Evolutionary conservation across 306 rosid genomes (phyloP), one percentile per base, ranked within the genome.

Genomic region (Aeschynomene evenia): DNA sequence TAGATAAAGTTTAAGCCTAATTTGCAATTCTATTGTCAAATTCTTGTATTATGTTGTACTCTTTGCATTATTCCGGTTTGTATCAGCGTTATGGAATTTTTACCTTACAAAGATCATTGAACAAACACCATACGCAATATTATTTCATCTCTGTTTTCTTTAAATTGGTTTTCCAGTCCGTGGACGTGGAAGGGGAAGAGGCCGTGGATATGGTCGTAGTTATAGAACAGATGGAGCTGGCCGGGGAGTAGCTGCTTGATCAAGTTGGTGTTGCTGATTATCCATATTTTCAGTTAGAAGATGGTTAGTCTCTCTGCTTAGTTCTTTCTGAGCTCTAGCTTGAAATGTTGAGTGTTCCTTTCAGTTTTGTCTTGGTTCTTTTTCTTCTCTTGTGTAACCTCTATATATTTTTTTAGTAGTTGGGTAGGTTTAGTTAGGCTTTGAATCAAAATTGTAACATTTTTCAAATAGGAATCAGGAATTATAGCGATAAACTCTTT

Each of bases 171-270:
- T 69, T 68, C 79, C 58, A 87, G 90, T 92, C 28, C 86, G 86
- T 3, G 96, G 85, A 6, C 95, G 86, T 46, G 94, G 94, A 59
- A 80, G 96, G 84, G 93, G 93, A 49, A 81, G 96, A 81, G 87
- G 88, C 10, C 77, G 86, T 50, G 95, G 91, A 2, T 84, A 80
- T 42, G 95, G 95, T 8, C 88, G 80, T 43, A 48, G 22, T 63
- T 54, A 49, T 21, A 76, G 82, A 71, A 61, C 78, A 3, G 86
- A 85, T 28, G 86, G 82, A 61, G 81, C 66, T 3, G 86, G 69
- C 40, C 80, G 80, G 45, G 96, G 82, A 72, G 85, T 59, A 11
- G 87, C 85, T 72, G 84, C 85, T 56, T 91, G 84, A 86, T 75
- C 52, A 42, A 59, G 43, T 76, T 65, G 49, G 60, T 52, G 77